Conservation (phyloP, 1,284 basidiomycete genomes). For the Inonotus obliquus region DNA sequence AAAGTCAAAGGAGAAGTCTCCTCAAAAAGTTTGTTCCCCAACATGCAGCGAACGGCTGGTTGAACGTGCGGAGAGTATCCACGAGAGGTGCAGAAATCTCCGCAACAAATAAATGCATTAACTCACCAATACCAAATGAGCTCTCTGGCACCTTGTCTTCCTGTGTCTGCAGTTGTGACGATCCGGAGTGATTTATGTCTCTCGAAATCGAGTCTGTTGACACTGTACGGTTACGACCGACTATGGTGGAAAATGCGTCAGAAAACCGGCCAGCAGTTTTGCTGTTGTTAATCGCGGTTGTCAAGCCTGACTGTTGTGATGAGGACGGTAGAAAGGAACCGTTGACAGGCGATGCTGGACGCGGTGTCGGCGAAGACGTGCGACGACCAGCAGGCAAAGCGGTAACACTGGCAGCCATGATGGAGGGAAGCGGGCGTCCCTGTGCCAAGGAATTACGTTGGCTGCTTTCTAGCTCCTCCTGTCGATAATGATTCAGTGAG, state of each 20-base stretch:
- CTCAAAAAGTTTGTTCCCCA: too few species aligned
- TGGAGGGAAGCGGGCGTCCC: slow-evolving; percentile 8
- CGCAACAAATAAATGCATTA: background rate
- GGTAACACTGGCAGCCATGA: slow-evolving; percentile 3
- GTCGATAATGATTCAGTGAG: background rate
- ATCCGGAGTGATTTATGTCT: background rate
- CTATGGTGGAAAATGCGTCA: slow-evolving; percentile 13
- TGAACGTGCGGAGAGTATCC: background rate
- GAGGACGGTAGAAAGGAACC: slow-evolving; percentile 6
- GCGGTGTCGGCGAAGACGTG: slow-evolving; percentile 11
- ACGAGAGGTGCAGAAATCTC: background rate
- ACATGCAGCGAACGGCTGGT: background rate
- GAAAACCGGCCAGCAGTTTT: slow-evolving; percentile 15
- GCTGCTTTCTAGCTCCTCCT: background rate
- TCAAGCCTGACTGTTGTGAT: slow-evolving; percentile 13
- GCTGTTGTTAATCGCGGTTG: slow-evolving; percentile 8
- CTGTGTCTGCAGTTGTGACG: background rate
- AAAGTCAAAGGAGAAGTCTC: too few species aligned
- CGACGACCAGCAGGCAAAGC: slow-evolving; percentile 10
- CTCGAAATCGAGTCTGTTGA: slow-evolving; percentile 8
- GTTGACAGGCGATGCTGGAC: slow-evolving; percentile 9
- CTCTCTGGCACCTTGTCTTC: slow-evolving; percentile 7
- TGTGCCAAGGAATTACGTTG: slow-evolving; percentile 1
- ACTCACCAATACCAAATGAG: slow-evolving; percentile 19
- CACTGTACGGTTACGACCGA: slow-evolving; percentile 12